phyloP scores from a whole-genome alignment of 345 rosid genomes.

The Aethionema arabicum region DNA sequence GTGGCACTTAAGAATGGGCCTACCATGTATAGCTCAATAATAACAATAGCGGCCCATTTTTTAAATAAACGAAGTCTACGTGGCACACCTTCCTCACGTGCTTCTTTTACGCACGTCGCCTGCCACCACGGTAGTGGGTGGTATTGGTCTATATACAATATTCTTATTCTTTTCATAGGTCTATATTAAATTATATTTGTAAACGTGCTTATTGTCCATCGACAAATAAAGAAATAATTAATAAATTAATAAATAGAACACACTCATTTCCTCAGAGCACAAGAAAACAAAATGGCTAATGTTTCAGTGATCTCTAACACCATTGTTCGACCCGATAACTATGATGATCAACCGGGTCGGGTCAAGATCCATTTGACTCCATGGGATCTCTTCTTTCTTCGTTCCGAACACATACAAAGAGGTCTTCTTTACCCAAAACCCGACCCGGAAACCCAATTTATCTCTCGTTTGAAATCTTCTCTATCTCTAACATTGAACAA shows the following conservation, averaged over 20 bases:
- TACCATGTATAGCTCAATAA: too few species aligned
- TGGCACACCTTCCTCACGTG: too few species aligned
- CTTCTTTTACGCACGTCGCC: conserved; percentile 29
- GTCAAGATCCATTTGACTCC: too few species aligned
- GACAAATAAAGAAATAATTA: too few species aligned
- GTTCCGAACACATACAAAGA: not conserved
- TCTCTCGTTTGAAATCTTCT: conserved; percentile 21
- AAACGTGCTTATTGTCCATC: too few species aligned
- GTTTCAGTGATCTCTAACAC: not conserved
- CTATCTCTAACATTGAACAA: conserved; percentile 22
- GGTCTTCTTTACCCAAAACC: conserved; percentile 5
- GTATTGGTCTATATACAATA: too few species aligned
- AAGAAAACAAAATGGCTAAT: conserved; percentile 18
- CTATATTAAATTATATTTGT: too few species aligned
- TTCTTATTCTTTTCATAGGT: too few species aligned
- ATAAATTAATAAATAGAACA: too few species aligned
- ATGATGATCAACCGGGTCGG: not conserved
- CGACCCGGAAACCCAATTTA: too few species aligned
- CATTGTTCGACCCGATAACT: not conserved
- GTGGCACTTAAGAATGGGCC: not conserved
- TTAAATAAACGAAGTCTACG: not conserved
- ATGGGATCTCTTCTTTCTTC: too few species aligned
- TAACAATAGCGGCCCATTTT: too few species aligned
- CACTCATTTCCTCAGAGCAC: not conserved
- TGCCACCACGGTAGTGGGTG: conserved; percentile 12